These are phyloP conservation scores for Pyricularia sp. DNA, from an alignment of 2,329 filamentous ascomycete species.

Conservation along the genomic window DNA sequence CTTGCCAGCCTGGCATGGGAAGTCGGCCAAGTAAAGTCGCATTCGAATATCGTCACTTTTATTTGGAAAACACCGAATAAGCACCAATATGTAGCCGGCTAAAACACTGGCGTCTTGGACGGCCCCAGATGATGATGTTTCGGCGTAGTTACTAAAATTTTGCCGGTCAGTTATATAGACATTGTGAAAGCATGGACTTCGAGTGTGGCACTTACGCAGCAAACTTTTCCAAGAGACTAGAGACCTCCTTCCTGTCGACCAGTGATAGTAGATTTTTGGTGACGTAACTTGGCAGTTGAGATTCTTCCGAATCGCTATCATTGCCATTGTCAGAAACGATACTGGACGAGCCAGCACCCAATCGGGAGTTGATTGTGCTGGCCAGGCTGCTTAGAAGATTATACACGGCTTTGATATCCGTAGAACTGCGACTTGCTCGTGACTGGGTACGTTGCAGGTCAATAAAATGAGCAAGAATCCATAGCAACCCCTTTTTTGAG, in stretches of 20 bases:
- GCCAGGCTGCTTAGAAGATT: conserved; percentile 43
- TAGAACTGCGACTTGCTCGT: conserved; percentile 23
- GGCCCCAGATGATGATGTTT: conserved; percentile 22
- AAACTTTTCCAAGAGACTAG: conserved; percentile 42
- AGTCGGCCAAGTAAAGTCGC: conserved; percentile 77
- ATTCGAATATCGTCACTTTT: conserved; percentile 85
- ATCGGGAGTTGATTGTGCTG: conserved; percentile 30
- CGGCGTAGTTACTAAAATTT: conserved; percentile 17
- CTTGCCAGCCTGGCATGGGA: conserved; percentile 31
- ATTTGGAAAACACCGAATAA: conserved; percentile 76
- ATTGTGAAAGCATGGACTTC: conserved; percentile 4
- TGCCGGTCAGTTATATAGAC: conserved; percentile 11
- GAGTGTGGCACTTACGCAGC: conserved; percentile 22
- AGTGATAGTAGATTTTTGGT: conserved; percentile 58
- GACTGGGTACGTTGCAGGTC: conserved; percentile 36
- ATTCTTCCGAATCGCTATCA: not conserved
- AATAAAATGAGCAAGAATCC: conserved; percentile 60
- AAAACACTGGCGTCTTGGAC: conserved; percentile 60
- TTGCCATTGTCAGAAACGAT: conserved; percentile 1
- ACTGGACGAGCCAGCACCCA: not conserved
- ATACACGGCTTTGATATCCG: conserved; percentile 42
- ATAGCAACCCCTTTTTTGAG: conserved; percentile 39
- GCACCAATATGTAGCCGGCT: conserved; percentile 76
- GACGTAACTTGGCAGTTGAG: conserved; percentile 44
- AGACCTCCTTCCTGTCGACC: conserved; percentile 67